Conservation (phyloP, 805 yeast species). For the Candida khao-thaluensis region DNA sequence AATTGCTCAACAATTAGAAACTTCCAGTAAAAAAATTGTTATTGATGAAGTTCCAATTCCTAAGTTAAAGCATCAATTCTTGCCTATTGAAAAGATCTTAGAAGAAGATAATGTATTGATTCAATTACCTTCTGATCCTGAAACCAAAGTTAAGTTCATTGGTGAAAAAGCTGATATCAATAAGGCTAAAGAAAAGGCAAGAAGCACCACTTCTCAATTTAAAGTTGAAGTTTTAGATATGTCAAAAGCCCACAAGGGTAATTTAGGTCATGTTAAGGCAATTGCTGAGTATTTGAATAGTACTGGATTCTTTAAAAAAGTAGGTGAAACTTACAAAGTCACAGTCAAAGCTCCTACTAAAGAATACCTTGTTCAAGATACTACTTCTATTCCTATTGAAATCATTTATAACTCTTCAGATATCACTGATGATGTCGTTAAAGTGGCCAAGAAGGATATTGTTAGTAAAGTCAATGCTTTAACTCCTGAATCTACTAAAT, state of each 20-base stretch:
- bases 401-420: conserved; percentile 52
- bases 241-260: conserved; percentile 85
- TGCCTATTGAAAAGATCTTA: conserved; percentile 55
- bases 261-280: conserved; percentile 70
- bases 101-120: conserved; percentile 57
- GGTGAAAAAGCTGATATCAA: conserved; percentile 59
- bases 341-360: conserved; percentile 41
- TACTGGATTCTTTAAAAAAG: conserved; percentile 45
- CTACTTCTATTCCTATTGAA: conserved; percentile 54
- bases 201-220: conserved; percentile 56
- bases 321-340: conserved; percentile 38
- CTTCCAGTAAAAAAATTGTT: conserved; percentile 44
- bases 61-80: conserved; percentile 62
- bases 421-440: conserved; percentile 43
- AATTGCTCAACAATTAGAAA: conserved; percentile 46
- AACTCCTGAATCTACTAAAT: conserved; percentile 62
- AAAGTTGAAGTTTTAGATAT: conserved; percentile 72
- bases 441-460: conserved; percentile 66
- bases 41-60: conserved; percentile 66
- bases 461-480: conserved; percentile 71
- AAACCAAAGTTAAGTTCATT: conserved; percentile 54
- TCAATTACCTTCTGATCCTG: conserved; percentile 47
- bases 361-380: conserved; percentile 34
- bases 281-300: conserved; percentile 66
- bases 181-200: conserved; percentile 63